phyloP scores from a whole-genome alignment of 1,284 basidiomycete genomes.

The Ganoderma lucidum region DNA sequence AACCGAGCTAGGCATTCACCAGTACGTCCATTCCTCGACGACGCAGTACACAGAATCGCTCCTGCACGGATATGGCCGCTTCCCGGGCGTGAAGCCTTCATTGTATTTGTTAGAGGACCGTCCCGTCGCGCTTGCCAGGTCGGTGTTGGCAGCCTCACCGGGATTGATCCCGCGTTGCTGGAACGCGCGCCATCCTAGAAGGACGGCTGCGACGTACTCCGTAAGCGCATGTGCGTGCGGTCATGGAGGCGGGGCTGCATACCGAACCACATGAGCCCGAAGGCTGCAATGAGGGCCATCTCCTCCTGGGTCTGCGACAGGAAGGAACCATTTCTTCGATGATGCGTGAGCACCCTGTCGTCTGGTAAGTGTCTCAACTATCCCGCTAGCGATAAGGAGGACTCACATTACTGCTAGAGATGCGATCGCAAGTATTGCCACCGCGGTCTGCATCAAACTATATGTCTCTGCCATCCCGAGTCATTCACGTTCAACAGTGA shows the following conservation, averaged over 20 bases:
- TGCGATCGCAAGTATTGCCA: slow-evolving; percentile 70
- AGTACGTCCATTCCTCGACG: slow-evolving; percentile 77
- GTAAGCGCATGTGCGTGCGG: neutral
- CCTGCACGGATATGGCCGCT: slow-evolving; percentile 60
- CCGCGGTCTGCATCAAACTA: slow-evolving; percentile 75
- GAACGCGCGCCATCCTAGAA: slow-evolving; percentile 43
- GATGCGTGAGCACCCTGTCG: slow-evolving; percentile 67
- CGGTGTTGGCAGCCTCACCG: slow-evolving; percentile 23
- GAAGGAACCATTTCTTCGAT: slow-evolving; percentile 60
- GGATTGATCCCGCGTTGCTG: slow-evolving; percentile 29
- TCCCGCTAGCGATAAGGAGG: neutral
- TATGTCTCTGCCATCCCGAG: slow-evolving; percentile 57
- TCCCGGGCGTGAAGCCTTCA: slow-evolving; percentile 43
- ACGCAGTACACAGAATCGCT: slow-evolving; percentile 70
- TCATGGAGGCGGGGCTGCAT: slow-evolving; percentile 33
- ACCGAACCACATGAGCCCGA: slow-evolving; percentile 81
- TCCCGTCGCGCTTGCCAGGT: slow-evolving; percentile 29
- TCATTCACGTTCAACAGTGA: neutral
- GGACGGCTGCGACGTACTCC: slow-evolving; percentile 37
- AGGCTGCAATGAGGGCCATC: slow-evolving; percentile 69
- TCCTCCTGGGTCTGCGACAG: slow-evolving; percentile 77
- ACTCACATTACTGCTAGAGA: slow-evolving; percentile 71
- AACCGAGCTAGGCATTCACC: slow-evolving; percentile 38
- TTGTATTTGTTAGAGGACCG: slow-evolving; percentile 28
- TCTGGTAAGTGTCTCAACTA: slow-evolving; percentile 15